Evolutionary conservation across 257 asterid species (phyloP).

Genomic region (Plantago ovata): DNA sequence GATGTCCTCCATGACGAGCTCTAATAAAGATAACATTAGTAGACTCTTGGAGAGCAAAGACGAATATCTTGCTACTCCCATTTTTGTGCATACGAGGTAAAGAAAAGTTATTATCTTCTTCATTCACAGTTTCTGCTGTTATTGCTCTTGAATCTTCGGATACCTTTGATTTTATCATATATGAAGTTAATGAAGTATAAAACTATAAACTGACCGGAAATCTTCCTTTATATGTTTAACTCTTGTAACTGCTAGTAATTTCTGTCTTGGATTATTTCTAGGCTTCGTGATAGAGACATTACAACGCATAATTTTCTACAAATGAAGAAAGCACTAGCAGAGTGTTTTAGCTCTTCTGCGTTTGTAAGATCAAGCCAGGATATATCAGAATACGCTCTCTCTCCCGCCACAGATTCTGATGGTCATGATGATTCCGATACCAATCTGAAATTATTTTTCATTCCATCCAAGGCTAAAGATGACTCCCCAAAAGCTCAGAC

Average conservation of each 20-base stretch:
- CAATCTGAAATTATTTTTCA: conserved; percentile 47
- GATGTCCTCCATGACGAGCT: conserved; percentile 31
- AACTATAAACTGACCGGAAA: too few relatives aligned
- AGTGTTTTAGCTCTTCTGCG: conserved; percentile 47
- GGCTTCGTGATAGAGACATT: conserved; percentile 56
- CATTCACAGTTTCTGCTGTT: background rate
- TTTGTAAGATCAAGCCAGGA: conserved; percentile 44
- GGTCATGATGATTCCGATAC: conserved; percentile 27
- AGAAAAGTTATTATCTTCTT: background rate
- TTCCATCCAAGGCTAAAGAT: conserved; percentile 60
- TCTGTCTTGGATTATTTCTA: conserved; percentile 18
- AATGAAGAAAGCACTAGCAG: conserved; percentile 55
- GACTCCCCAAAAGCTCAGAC: conserved; percentile 42
- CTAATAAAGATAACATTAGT: conserved; percentile 56
- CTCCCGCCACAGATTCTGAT: conserved; percentile 16
- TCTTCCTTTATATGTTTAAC: too few relatives aligned
- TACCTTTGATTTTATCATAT: too few relatives aligned
- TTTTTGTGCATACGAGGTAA: conserved; percentile 85
- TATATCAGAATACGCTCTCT: conserved; percentile 27
- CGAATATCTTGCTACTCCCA: conserved; percentile 71
- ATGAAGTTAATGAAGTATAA: too few relatives aligned
- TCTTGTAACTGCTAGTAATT: too few relatives aligned
- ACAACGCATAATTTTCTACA: conserved; percentile 34
- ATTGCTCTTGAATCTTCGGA: background rate
- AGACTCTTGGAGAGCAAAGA: conserved; percentile 47